Base-by-base conservation (phyloP, 2,329 filamentous ascomycete genomes). In the Colletotrichum tamarilloi region DNA sequence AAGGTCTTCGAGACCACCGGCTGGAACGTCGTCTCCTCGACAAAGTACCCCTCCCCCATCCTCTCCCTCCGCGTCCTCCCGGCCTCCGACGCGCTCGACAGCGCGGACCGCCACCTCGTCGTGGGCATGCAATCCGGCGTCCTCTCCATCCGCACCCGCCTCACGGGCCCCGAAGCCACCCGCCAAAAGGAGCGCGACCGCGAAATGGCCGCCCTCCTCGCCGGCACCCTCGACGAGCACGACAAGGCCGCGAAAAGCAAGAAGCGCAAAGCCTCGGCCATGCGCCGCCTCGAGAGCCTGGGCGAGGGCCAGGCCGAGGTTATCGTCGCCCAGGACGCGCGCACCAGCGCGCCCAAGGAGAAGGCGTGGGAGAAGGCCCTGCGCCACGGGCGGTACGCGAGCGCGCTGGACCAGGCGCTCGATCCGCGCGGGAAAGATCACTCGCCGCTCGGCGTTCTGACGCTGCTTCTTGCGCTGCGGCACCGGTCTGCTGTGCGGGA, bases 21-120 rank as follows among this genome's bases (percentile, higher is more conserved):
- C 63, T 99, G 97, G 97, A 98, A 98, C 80, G 94, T 98, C 8
- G 95, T 98, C n/a, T 93, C 94, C 52, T 96, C 94, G 64, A 91
- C 93, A 74, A 99, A 98, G 84, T 99, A 98, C 83, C 92, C 95
- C 5, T 94, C 95, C 1, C 97, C 97, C 1, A 93, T 99, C 71
- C 90, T 99, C 14, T 94, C 95, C 11, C 89, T 98, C 72, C 90
- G 89, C 73, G 93, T 98, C 56, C 91, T 98, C 75, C 79, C 84
- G 5, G 79, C 81, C 19, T 80, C 79, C 64, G 77, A 81, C 65
- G 76, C 79, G 12, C 60, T 77, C 38, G 82, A 81, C 56, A 67
- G 70, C 64, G 67, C 68, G 24, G 97, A 99, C 84, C 95, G 95
- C 76, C 97, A 99, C 83, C 90, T 99, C 65, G 95, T 94, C 5